These are phyloP conservation scores for Beauveria caledonica DNA, from an alignment of 2,329 filamentous ascomycete genomes.

Conservation along the genomic window DNA sequence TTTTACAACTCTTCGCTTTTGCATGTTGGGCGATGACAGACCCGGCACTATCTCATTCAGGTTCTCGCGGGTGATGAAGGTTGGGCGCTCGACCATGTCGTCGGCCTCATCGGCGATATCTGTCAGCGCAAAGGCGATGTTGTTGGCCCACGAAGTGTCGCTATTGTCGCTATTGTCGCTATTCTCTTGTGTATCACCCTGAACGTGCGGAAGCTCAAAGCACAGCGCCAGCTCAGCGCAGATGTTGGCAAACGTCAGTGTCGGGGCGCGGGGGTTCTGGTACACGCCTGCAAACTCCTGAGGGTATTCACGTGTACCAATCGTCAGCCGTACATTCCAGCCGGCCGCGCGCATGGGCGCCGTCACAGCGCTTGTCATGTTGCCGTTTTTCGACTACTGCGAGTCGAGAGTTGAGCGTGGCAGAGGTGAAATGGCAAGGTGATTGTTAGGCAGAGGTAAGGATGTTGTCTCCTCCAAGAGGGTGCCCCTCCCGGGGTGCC, in stretches of 20 bases:
- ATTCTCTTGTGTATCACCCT: neutral
- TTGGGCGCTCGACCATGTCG: neutral
- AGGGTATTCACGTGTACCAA: neutral
- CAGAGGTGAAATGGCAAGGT: no score
- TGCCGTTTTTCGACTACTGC: no score
- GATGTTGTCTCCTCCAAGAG: no score
- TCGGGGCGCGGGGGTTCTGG: neutral
- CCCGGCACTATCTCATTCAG: neutral
- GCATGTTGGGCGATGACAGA: neutral
- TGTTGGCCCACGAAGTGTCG: neutral
- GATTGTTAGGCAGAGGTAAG: no score
- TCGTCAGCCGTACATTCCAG: neutral
- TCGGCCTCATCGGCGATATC: neutral
- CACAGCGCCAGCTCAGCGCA: neutral
- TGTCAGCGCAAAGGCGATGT: neutral
- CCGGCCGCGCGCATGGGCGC: neutral
- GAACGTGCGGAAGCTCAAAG: neutral
- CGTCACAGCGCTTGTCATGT: no score
- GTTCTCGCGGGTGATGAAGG: neutral
- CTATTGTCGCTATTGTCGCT: neutral
- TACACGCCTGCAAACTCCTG: neutral
- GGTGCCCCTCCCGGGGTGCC: no score
- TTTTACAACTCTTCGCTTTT: neutral
- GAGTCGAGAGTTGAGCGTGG: no score
- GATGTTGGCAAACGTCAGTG: neutral